These are phyloP conservation scores for Thermoascus crustaceus DNA, from an alignment of 2,329 filamentous ascomycete genomes.

Conservation along the genomic window DNA sequence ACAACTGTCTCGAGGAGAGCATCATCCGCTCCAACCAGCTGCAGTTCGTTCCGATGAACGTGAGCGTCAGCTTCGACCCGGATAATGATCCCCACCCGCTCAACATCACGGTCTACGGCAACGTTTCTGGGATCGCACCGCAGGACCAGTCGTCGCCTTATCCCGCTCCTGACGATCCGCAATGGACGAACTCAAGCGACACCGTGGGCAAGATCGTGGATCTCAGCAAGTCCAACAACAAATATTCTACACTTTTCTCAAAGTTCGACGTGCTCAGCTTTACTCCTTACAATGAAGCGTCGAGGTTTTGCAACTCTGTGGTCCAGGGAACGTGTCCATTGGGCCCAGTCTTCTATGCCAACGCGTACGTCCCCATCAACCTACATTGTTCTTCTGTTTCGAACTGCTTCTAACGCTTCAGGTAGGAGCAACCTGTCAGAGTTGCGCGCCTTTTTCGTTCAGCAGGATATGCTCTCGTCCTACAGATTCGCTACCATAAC, in stretches of 20 bases:
- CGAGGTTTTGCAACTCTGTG: conserved; percentile 59
- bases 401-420: conserved; percentile 4
- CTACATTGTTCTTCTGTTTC: conserved; percentile 3
- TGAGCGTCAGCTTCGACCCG: conserved; percentile 67
- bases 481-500: conserved; percentile 82
- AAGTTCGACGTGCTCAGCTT: conserved; percentile 71
- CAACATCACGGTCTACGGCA: conserved; percentile 76
- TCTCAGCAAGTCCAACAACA: conserved; percentile 49
- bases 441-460: conserved; percentile 65
- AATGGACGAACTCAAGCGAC: conserved; percentile 54
- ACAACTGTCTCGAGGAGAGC: conserved; percentile 66
- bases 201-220: conserved; percentile 71
- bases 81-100: conserved; percentile 55
- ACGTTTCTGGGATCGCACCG: conserved; percentile 68
- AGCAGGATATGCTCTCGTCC: conserved; percentile 66
- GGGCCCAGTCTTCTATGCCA: conserved; percentile 59
- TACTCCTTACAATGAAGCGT: conserved; percentile 51
- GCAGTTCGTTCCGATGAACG: conserved; percentile 69
- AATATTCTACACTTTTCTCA: conserved; percentile 64
- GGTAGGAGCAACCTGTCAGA: conserved; percentile 37
- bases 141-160: conserved; percentile 48
- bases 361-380: conserved; percentile 34
- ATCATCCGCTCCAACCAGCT: conserved; percentile 55
- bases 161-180: conserved; percentile 50
- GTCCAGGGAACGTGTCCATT: conserved; percentile 63